phyloP scores from a whole-genome alignment of 1,284 basidiomycete genomes.

The Bjerkandera adusta region DNA sequence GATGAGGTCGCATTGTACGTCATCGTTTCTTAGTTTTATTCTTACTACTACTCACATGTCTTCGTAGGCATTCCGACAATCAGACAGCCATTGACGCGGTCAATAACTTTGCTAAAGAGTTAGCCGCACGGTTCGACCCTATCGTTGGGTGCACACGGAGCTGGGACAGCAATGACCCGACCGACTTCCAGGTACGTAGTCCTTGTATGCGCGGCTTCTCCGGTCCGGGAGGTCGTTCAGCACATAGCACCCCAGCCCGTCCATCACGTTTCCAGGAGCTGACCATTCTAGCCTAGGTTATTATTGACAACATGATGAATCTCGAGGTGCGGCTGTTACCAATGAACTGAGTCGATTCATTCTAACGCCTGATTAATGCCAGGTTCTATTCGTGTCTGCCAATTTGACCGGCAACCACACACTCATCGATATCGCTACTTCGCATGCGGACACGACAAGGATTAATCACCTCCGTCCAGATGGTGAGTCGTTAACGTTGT shows the following conservation, averaged over 20 bases:
- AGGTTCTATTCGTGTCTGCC: conserved; percentile 54
- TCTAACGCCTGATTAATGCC: neutral
- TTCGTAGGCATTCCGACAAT: conserved; percentile 35
- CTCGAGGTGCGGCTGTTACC: conserved; percentile 41
- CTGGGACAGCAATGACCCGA: conserved; percentile 56
- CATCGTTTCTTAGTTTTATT: neutral
- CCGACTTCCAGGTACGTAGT: conserved; percentile 47
- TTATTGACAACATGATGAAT: conserved; percentile 81
- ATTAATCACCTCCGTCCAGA: conserved; percentile 62
- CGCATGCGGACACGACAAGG: conserved; percentile 66
- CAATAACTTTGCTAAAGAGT: conserved; percentile 36
- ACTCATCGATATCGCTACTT: conserved; percentile 55
- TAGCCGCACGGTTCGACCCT: conserved; percentile 40
- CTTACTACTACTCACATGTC: neutral
- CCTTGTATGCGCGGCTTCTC: neutral
- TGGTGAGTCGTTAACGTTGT: too few species aligned
- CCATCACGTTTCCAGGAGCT: conserved; percentile 1
- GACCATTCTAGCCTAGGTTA: conserved; percentile 41
- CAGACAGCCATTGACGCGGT: conserved; percentile 35
- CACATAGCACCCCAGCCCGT: neutral
- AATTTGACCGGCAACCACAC: conserved; percentile 57
- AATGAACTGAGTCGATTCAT: neutral
- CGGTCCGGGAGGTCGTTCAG: neutral
- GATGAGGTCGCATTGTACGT: conserved; percentile 33
- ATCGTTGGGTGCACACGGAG: conserved; percentile 46